phyloP scores from a whole-genome alignment of 768 basidiomycete species.

The Mycena indigotica region DNA sequence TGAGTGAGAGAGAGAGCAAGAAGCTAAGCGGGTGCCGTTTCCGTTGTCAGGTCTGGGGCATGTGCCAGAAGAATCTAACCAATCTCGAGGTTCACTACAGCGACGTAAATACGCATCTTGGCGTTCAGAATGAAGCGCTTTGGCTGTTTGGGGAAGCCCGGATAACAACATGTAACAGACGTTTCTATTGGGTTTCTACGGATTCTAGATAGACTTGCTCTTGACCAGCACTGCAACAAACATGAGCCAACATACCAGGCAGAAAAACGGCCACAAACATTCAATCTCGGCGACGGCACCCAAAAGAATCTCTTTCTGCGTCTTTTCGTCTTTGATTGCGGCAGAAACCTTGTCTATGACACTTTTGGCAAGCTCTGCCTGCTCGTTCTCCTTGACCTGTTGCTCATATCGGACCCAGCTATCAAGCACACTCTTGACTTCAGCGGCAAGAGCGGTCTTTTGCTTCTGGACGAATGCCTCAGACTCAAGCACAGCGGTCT shows the following conservation, averaged over 20 bases:
- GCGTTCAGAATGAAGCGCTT: not conserved
- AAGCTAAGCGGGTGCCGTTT: not conserved
- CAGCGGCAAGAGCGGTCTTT: conserved; percentile 80
- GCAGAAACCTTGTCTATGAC: conserved; percentile 89
- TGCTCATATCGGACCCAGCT: conserved; percentile 99
- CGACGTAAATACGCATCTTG: not conserved
- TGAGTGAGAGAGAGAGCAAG: not conserved
- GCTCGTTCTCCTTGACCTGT: conserved; percentile 94
- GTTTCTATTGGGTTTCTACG: conserved; percentile 17
- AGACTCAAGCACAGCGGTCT: conserved; percentile 89
- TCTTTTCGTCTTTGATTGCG: conserved; percentile 82
- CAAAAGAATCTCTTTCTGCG: conserved; percentile 79
- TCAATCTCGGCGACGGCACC: conserved; percentile 88
- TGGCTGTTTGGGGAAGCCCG: not conserved
- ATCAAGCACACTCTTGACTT: conserved; percentile 94
- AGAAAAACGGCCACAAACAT: conserved; percentile 45
- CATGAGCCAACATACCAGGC: conserved; percentile 40
- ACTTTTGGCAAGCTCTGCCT: conserved; percentile 83
- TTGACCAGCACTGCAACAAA: conserved; percentile 76
- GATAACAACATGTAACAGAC: too few species aligned
- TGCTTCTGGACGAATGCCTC: conserved; percentile 90
- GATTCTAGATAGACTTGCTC: conserved; percentile 80
- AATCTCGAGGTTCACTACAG: not conserved
- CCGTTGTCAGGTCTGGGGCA: not conserved
- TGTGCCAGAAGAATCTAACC: conserved; percentile 1